phyloP scores from a whole-genome alignment of 2,329 filamentous ascomycete species.

The Amphichorda felina region DNA sequence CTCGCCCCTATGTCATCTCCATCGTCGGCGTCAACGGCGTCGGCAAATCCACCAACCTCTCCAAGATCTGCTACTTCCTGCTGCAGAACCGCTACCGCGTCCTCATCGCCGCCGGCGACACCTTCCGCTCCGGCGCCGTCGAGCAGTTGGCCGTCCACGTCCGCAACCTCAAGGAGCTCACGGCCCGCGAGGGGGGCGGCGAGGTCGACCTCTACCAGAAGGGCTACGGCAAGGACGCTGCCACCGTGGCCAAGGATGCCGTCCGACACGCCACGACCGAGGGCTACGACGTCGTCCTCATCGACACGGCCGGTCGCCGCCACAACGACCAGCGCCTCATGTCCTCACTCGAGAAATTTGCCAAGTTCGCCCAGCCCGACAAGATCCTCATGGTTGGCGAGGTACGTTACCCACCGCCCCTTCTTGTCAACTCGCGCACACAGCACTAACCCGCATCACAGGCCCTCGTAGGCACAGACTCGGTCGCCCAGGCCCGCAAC shows the following conservation, averaged over 20 bases:
- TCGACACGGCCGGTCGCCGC: slow-evolving; percentile 87
- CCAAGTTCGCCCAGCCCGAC: slow-evolving; percentile 88
- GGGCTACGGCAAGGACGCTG: slow-evolving; percentile 95
- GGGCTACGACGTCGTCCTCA: slow-evolving; percentile 84
- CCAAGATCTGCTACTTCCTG: slow-evolving; percentile 96
- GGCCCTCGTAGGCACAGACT: slow-evolving; percentile 91
- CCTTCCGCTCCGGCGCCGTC: slow-evolving; percentile 92
- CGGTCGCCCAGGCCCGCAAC: slow-evolving; percentile 88
- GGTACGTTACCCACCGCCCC: slow-evolving; percentile 13
- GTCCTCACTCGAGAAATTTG: slow-evolving; percentile 95
- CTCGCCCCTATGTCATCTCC: slow-evolving; percentile 89
- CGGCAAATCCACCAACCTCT: slow-evolving; percentile 93
- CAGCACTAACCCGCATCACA: slow-evolving; percentile 10
- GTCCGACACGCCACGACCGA: slow-evolving; percentile 67
- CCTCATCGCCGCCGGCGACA: slow-evolving; percentile 87
- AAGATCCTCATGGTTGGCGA: slow-evolving; percentile 94
- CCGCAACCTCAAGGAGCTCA: slow-evolving; percentile 82
- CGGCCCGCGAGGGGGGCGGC: slow-evolving; percentile 69
- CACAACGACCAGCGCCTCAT: slow-evolving; percentile 96
- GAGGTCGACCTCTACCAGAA: slow-evolving; percentile 89
- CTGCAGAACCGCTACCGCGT: slow-evolving; percentile 96
- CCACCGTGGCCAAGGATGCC: slow-evolving; percentile 87
- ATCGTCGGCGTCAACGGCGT: slow-evolving; percentile 98
- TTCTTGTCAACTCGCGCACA: neutral
- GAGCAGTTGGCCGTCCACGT: slow-evolving; percentile 96